Percentiles rank a stretch among this genome's conserved stretches.
Conservation (phyloP, 495 filamentous ascomycete genomes). For the Neurospora sp. region DNA sequence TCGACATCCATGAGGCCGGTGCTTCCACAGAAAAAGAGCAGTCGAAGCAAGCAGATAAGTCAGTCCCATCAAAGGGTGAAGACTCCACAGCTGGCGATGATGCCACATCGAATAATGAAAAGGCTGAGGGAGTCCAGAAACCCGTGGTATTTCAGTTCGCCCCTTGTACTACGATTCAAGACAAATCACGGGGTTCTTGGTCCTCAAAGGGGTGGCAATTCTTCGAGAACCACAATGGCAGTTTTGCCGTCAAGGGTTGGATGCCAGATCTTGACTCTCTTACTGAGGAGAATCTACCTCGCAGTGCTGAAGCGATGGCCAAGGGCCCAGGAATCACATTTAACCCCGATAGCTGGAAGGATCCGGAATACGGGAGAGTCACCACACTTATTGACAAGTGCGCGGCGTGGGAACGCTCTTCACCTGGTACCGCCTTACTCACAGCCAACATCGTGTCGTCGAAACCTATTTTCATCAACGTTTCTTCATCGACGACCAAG, state of each 20-base stretch:
- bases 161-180: slow-evolving; percentile 2
- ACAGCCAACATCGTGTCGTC: slow-evolving; percentile 17
- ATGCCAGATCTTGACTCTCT: slow-evolving; percentile 22
- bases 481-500: slow-evolving; percentile 14
- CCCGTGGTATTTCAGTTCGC: slow-evolving; percentile 8
- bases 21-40: not conserved
- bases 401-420: slow-evolving; percentile 31
- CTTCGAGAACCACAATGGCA: slow-evolving; percentile 21
- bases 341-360: slow-evolving; percentile 21
- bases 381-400: slow-evolving; percentile 24
- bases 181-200: slow-evolving; percentile 14
- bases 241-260: slow-evolving; percentile 21
- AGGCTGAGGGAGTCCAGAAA: not conserved
- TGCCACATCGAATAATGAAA: not conserved
- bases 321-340: slow-evolving; percentile 4
- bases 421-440: slow-evolving; percentile 16
- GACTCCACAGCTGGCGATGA: not conserved
- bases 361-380: slow-evolving; percentile 29
- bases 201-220: slow-evolving; percentile 4
- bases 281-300: slow-evolving; percentile 23
- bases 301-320: slow-evolving; percentile 23
- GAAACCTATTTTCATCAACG: slow-evolving; percentile 25
- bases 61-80: not conserved
- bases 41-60: not conserved
- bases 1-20: slow-evolving; percentile 11